Percentiles rank a stretch among this genome's conserved stretches.
Conservation (phyloP, 306 rosid genomes). For the Sindora glabra region DNA sequence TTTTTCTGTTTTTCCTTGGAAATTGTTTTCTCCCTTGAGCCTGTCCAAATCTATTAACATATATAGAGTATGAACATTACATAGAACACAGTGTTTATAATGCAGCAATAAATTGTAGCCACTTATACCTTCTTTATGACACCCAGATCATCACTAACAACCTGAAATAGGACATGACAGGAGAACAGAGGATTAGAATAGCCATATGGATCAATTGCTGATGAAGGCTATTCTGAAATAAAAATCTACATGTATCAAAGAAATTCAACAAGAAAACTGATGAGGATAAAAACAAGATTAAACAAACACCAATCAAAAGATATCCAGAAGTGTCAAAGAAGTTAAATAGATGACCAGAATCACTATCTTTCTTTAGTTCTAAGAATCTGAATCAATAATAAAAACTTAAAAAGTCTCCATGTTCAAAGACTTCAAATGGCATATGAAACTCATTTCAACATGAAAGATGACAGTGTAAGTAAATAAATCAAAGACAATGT, state of each 20-base stretch:
- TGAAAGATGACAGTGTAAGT: neutral
- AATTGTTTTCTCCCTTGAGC: neutral
- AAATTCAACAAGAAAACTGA: constrained; percentile 14
- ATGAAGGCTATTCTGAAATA: neutral
- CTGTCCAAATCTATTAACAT: constrained; percentile 8
- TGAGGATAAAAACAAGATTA: constrained; percentile 4
- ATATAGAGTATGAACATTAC: neutral
- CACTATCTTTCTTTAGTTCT: neutral
- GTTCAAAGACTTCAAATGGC: neutral
- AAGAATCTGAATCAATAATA: neutral
- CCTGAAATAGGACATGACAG: constrained; percentile 46
- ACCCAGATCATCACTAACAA: constrained; percentile 78
- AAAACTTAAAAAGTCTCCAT: neutral
- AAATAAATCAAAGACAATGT: constrained; percentile 17
- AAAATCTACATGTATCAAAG: neutral
- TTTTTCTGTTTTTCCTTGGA: no score
- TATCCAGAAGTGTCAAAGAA: neutral
- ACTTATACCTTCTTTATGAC: constrained; percentile 73
- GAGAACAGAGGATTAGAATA: constrained; percentile 10
- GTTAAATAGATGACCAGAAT: neutral
- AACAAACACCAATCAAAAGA: constrained; percentile 6
- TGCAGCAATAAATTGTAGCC: constrained; percentile 3
- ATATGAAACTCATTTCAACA: neutral
- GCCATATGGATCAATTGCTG: neutral
- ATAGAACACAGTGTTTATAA: neutral